Evolutionary conservation across 108 stramenopile genomes (phyloP), one percentile per base, ranked within the genome.

Genomic region (Conticribra guillardii): DNA sequence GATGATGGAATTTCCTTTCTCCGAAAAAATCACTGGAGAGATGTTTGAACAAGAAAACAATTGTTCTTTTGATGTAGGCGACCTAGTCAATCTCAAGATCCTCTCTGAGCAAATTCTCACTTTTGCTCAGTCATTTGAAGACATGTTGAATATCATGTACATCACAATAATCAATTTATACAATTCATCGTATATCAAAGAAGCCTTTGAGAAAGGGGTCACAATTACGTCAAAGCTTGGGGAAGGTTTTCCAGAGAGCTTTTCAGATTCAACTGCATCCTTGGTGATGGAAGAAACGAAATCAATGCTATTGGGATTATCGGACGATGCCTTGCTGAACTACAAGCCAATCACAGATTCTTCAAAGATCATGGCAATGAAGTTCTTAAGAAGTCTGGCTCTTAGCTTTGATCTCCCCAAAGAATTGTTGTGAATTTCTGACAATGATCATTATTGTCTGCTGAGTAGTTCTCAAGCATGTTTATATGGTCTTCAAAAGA

Each of bases 1-100:
- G 68, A 69, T 44, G 14, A 18, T 19, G 68, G 68, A 21, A 69
- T 69, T 32, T 50, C 44, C 23, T 50, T 46, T 18, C 41, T 69
- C 18, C 17, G 21, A 41, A 21, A 46, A 61, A 47, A 24, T 11
- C 68, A 61, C 48, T 60, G 68, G 68, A 51, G 64, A 73, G 26
- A 29, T 73, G 4, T 73, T 67, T 30, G 47, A 73, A 9, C 22
- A 21, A 16, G 41, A 37, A 24, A 17, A 52, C n/a, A 33, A 71
- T 24, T 54, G 70, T 19, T 50, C 60, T 8, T 21, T 54, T n/a
- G 44, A 24, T 16, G 51, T 52, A n/a, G 70, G 32, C n/a, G 70
- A 71, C 9, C 50, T 33, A 28, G 30, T 3, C 23, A 37, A n/a
- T 3, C 23, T 64, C 15, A 31, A 29, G 9, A 37, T 64, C 18